Evolutionary conservation across 768 basidiomycete genomes (phyloP).

Genomic region (Pleurotus tuber-regium): DNA sequence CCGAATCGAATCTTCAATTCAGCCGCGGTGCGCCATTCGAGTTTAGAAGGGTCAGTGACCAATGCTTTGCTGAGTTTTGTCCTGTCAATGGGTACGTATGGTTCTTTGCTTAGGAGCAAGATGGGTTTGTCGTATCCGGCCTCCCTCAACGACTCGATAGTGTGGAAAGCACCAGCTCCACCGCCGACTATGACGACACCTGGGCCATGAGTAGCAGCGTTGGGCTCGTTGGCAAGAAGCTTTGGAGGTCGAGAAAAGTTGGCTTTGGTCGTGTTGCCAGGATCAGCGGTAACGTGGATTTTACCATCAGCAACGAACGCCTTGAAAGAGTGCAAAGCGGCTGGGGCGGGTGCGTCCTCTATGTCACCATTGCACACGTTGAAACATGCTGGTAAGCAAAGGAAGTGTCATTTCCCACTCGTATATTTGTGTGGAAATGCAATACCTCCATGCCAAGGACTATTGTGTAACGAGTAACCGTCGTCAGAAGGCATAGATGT

Average conservation of each 20-base stretch:
- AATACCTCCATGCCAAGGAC: conserved; percentile 87
- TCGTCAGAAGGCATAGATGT: too few relatives aligned
- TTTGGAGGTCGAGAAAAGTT: conserved; percentile 65
- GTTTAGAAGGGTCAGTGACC: conserved; percentile 71
- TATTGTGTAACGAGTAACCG: too few relatives aligned
- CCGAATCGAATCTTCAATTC: conserved; percentile 77
- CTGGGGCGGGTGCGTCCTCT: conserved; percentile 88
- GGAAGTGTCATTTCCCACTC: neutral
- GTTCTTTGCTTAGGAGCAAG: conserved; percentile 77
- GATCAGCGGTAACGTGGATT: conserved; percentile 74
- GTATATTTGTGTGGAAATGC: conserved; percentile 2
- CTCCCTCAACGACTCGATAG: conserved; percentile 80
- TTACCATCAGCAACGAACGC: conserved; percentile 65
- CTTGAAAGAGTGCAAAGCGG: conserved; percentile 77
- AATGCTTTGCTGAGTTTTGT: conserved; percentile 90
- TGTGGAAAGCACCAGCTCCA: conserved; percentile 74
- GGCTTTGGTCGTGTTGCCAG: conserved; percentile 56
- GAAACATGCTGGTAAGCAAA: conserved; percentile 66
- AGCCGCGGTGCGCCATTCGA: conserved; percentile 69
- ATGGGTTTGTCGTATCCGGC: conserved; percentile 78
- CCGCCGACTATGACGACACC: conserved; percentile 87
- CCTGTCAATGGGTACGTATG: conserved; percentile 81
- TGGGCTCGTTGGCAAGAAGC: conserved; percentile 43
- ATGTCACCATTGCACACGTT: conserved; percentile 83
- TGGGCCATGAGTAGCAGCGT: conserved; percentile 38